Base-by-base conservation (phyloP, 139 green algal genomes). In the Volvox reticuliferus region DNA sequence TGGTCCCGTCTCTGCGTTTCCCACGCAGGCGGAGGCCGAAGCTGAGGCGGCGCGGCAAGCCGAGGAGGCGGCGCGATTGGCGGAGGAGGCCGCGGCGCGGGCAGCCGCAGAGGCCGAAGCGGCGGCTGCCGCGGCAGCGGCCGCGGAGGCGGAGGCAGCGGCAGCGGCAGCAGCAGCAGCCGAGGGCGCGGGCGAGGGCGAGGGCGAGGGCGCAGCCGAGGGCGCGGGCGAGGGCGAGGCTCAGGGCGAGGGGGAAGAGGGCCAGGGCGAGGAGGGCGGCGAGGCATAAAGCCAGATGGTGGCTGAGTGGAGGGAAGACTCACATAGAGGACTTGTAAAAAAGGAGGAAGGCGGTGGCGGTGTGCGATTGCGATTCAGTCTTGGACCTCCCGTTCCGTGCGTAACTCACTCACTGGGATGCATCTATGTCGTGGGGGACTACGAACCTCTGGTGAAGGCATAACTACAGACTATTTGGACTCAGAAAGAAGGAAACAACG, bases 31-130 rank as follows among this genome's bases (percentile, higher is more conserved):
- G n/a, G 87, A 79, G 75, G 76, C 33, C 33, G 87, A 84, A 26
- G 87, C 76, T 32, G 87, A 86, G 76, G 87, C 76, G 16, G 87
- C 87, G 6, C 50, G 35, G 32, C 37, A 63, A 35, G 85, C 65
- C 44, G 85, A 71, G 65, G 87, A 86, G 76, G 87, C 61, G 30
- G 87, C 87, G 21, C 37, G 32, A 50, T 28, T 55, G 36, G 84
- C 62, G 84, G 84, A 67, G 82, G 82, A 79, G 44, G 84, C 36
- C 18, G 84, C 68, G 12, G 69, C 68, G 26, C 71, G 36, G 30
- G 86, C 86, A 26, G 73, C 67, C 35, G 86, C 44, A 13, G 86
- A 61, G 71, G 86, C 86, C 18, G 73, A 73, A n/a, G 84, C 68
- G 37, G 83, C 67, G 3, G 84, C 84, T 21, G 71, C 44, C 2